Evolutionary conservation across 345 rosid species (phyloP).

Genomic region (Pugionium cornutum): DNA sequence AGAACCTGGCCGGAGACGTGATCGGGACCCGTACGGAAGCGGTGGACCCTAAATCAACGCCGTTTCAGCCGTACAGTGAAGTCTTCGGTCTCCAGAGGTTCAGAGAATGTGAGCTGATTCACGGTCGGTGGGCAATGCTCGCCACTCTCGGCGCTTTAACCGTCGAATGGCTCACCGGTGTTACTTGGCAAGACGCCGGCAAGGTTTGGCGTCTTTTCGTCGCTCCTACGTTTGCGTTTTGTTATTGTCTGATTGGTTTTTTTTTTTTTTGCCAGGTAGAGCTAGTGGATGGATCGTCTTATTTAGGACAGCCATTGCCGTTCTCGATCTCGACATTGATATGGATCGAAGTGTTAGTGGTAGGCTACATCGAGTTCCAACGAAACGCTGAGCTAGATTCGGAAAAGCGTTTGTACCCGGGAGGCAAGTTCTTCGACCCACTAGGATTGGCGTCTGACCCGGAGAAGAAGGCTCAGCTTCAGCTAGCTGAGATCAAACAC

Average conservation of each 20-base stretch:
- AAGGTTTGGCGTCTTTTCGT: conserved; percentile 31
- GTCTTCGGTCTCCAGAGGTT: conserved; percentile 84
- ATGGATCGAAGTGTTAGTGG: conserved; percentile 78
- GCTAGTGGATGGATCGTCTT: conserved; percentile 85
- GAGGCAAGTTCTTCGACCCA: conserved; percentile 87
- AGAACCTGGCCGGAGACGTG: conserved; percentile 69
- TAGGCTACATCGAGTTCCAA: conserved; percentile 94
- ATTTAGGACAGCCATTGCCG: conserved; percentile 88
- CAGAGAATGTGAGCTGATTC: conserved; percentile 88
- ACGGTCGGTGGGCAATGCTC: conserved; percentile 90
- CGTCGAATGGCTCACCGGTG: conserved; percentile 69
- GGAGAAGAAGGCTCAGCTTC: conserved; percentile 81
- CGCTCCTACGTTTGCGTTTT: too few species aligned
- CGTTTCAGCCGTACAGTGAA: conserved; percentile 83
- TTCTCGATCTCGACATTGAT: conserved; percentile 84
- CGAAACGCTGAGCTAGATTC: conserved; percentile 89
- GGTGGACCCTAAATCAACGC: conserved; percentile 63
- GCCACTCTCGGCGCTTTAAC: conserved; percentile 75
- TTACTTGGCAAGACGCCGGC: conserved; percentile 78
- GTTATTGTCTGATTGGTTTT: too few species aligned
- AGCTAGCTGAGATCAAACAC: conserved; percentile 97
- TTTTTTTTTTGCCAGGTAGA: conserved; percentile 60
- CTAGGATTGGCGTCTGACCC: conserved; percentile 88
- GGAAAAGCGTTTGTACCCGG: conserved; percentile 87
- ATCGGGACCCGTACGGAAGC: conserved; percentile 58